These are phyloP conservation scores for Chrysanthemum makinoi DNA, from an alignment of 129 eudicot genomes.

Conservation along the genomic window DNA sequence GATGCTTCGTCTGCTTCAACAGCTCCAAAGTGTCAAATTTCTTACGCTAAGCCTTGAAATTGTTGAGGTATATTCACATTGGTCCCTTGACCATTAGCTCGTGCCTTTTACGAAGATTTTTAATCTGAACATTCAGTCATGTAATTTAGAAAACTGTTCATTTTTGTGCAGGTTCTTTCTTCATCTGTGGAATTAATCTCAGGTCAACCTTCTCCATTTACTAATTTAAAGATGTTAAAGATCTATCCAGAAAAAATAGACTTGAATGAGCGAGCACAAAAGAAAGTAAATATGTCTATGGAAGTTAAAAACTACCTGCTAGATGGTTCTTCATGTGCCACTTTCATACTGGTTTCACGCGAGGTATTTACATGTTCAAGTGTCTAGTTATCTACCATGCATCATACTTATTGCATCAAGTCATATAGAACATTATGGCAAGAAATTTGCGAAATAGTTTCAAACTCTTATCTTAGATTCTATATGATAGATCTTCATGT, in stretches of 20 bases:
- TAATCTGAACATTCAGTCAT: too few species aligned
- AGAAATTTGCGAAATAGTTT: neutral
- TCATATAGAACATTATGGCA: neutral
- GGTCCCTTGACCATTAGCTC: too few species aligned
- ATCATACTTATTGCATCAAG: neutral
- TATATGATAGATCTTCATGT: too few species aligned
- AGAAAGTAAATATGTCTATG: neutral
- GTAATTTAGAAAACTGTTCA: too few species aligned
- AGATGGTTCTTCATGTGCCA: conserved; percentile 15
- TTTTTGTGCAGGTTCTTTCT: too few species aligned
- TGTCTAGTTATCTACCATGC: neutral
- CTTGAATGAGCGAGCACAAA: neutral
- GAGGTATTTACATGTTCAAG: conserved; percentile 1
- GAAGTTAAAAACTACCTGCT: conserved; percentile 17
- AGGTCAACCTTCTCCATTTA: too few species aligned
- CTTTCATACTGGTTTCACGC: conserved; percentile 12
- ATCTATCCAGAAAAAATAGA: neutral
- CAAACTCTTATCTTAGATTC: too few species aligned
- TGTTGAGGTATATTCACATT: neutral
- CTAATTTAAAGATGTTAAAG: neutral
- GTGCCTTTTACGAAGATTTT: too few species aligned
- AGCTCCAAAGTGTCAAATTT: neutral
- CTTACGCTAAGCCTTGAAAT: neutral
- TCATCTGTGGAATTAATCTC: too few species aligned
- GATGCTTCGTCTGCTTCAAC: neutral